phyloP scores from a whole-genome alignment of 768 basidiomycete genomes.

The button mushroom (Agaricus bisporus) region DNA sequence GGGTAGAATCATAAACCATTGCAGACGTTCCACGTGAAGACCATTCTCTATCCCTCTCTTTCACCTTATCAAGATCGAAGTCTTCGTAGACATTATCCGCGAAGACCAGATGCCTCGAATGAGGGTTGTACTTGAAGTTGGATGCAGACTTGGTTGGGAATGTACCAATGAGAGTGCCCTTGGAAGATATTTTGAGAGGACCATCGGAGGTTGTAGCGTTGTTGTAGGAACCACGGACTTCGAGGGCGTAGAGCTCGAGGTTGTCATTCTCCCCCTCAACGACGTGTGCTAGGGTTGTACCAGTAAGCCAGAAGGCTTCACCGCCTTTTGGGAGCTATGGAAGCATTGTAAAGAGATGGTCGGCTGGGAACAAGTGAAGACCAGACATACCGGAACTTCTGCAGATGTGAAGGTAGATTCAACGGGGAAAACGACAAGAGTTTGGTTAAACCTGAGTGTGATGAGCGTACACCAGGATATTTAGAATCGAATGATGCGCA shows the following conservation, averaged over 20 bases:
- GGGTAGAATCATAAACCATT: conserved; percentile 61
- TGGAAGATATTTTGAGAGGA: conserved; percentile 27
- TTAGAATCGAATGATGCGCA: conserved; percentile 18
- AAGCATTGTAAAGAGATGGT: not conserved
- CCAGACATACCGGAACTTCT: conserved; percentile 47
- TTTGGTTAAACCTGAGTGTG: conserved; percentile 57
- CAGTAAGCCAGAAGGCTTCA: conserved; percentile 74
- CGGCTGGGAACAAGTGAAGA: not conserved
- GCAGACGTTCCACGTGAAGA: conserved; percentile 70
- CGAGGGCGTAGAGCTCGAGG: conserved; percentile 57
- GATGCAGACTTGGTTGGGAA: conserved; percentile 62
- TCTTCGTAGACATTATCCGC: conserved; percentile 79
- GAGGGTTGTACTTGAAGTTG: conserved; percentile 63
- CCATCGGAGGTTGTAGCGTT: conserved; percentile 16
- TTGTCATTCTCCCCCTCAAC: conserved; percentile 42
- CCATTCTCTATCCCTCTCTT: conserved; percentile 64
- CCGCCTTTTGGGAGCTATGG: conserved; percentile 46
- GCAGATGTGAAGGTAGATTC: conserved; percentile 43
- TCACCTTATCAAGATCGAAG: conserved; percentile 62
- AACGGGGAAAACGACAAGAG: conserved; percentile 55
- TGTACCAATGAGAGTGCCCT: conserved; percentile 47
- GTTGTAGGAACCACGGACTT: conserved; percentile 39
- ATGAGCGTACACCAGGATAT: not conserved
- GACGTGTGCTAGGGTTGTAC: conserved; percentile 62
- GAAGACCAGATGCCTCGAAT: conserved; percentile 67